These are phyloP conservation scores for Ophiocordyceps unilateralis DNA, from an alignment of 2,329 filamentous ascomycete genomes.

Conservation along the genomic window DNA sequence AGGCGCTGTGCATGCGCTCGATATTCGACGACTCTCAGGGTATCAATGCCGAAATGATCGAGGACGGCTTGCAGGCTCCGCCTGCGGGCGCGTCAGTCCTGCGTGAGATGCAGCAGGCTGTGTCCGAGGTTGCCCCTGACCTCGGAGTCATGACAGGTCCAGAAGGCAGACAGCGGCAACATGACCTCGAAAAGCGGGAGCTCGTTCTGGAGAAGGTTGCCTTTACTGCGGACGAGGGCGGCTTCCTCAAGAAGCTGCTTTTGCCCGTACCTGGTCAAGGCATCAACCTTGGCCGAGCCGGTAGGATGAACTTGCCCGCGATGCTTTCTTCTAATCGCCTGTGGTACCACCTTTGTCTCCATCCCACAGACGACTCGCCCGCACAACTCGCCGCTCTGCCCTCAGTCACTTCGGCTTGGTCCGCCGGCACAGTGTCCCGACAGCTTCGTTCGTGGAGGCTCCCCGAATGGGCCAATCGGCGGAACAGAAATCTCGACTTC, in stretches of 20 bases:
- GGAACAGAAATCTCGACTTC: slow-evolving; percentile 83
- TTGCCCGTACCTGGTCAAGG: slow-evolving; percentile 64
- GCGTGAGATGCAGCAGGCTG: slow-evolving; percentile 72
- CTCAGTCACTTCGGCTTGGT: slow-evolving; percentile 71
- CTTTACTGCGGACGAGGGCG: slow-evolving; percentile 62
- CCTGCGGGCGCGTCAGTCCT: slow-evolving; percentile 65
- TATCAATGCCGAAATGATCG: slow-evolving; percentile 95
- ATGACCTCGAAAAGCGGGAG: slow-evolving; percentile 66
- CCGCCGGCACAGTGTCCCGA: slow-evolving; percentile 77
- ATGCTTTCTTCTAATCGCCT: slow-evolving; percentile 70
- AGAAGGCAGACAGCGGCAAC: slow-evolving; percentile 54
- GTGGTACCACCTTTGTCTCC: slow-evolving; percentile 87
- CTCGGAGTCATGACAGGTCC: slow-evolving; percentile 56
- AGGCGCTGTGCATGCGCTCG: slow-evolving; percentile 74
- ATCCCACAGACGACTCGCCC: slow-evolving; percentile 78
- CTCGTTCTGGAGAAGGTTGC: slow-evolving; percentile 73
- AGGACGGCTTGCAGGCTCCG: slow-evolving; percentile 70
- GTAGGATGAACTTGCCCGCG: slow-evolving; percentile 60
- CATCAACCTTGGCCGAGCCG: slow-evolving; percentile 61
- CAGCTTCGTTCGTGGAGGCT: slow-evolving; percentile 88
- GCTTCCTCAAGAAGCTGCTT: slow-evolving; percentile 66
- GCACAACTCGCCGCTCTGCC: slow-evolving; percentile 55
- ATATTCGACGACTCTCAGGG: slow-evolving; percentile 86
- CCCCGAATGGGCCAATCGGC: slow-evolving; percentile 89
- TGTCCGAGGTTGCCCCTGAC: slow-evolving; percentile 60